These are phyloP conservation scores for Platismatia glauca DNA, from an alignment of 495 filamentous ascomycete genomes.

Conservation along the genomic window DNA sequence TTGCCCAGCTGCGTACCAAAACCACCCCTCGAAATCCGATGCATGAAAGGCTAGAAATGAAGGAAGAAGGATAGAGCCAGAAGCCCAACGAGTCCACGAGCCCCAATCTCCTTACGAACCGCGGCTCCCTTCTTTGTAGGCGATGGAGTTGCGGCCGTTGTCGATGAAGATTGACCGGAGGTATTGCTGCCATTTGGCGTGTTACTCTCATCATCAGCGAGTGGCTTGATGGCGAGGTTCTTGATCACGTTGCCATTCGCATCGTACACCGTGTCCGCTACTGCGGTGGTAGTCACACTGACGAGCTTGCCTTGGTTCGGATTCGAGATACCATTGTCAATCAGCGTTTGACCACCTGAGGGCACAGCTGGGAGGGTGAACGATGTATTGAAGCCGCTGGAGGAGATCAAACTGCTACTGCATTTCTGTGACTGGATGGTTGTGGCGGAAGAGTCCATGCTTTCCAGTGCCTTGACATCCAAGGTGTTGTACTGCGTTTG, in stretches of 20 bases:
- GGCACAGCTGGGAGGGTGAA: slow-evolving; percentile 62
- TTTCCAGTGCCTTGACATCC: slow-evolving; percentile 55
- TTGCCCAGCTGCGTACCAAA: not conserved
- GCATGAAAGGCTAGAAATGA: not conserved
- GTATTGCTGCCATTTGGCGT: slow-evolving; percentile 39
- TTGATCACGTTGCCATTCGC: slow-evolving; percentile 44
- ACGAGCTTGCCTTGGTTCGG: slow-evolving; percentile 50
- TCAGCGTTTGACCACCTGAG: slow-evolving; percentile 42
- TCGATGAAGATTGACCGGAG: slow-evolving; percentile 12
- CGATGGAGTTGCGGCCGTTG: slow-evolving; percentile 7
- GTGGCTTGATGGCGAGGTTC: slow-evolving; percentile 43
- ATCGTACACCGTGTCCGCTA: slow-evolving; percentile 46
- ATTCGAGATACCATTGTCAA: slow-evolving; percentile 44
- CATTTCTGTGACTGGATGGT: slow-evolving; percentile 49
- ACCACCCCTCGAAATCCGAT: not conserved
- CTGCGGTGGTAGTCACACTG: slow-evolving; percentile 42
- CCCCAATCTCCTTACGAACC: not conserved
- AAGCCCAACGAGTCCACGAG: not conserved
- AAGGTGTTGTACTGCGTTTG: slow-evolving; percentile 64
- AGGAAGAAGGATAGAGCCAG: not conserved
- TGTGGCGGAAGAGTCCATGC: slow-evolving; percentile 45
- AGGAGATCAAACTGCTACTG: slow-evolving; percentile 51
- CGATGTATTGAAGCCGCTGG: slow-evolving; percentile 55
- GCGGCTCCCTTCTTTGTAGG: slow-evolving; percentile 13
- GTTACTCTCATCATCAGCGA: slow-evolving; percentile 46